These are phyloP conservation scores for Ramalina intermedia DNA, from an alignment of 495 filamentous ascomycete species.

Conservation along the genomic window DNA sequence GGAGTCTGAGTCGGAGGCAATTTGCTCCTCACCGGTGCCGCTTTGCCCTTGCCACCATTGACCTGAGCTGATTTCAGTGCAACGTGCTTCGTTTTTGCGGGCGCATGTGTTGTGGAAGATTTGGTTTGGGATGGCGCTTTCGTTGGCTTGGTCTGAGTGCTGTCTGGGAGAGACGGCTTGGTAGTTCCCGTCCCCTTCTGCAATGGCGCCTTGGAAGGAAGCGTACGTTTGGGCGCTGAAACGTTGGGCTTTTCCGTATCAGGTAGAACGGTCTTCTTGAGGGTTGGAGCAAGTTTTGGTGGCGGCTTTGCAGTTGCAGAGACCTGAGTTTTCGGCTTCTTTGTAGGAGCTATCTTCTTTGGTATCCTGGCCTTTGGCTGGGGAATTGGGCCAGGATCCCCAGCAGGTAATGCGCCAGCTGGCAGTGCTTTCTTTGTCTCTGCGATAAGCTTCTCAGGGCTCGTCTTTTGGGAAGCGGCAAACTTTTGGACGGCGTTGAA, in stretches of 20 bases:
- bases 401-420: neutral
- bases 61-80: neutral
- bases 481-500: conserved; percentile 4
- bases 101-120: neutral
- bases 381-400: conserved; percentile 1
- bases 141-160: neutral
- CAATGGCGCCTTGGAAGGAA: neutral
- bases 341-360: neutral
- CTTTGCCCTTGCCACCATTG: neutral
- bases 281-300: neutral
- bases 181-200: neutral
- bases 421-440: conserved; percentile 1
- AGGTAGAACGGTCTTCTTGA: neutral
- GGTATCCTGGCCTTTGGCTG: neutral
- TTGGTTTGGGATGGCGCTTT: neutral
- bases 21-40: neutral
- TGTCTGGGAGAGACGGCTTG: no score
- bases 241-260: neutral
- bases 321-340: neutral
- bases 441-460: conserved; percentile 1
- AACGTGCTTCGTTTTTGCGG: neutral
- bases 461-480: neutral
- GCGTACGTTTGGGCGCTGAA: neutral
- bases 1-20: neutral
- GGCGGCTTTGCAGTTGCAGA: neutral